These are phyloP conservation scores for Diaporthe australafricana DNA, from an alignment of 2,329 filamentous ascomycete species.

Conservation along the genomic window DNA sequence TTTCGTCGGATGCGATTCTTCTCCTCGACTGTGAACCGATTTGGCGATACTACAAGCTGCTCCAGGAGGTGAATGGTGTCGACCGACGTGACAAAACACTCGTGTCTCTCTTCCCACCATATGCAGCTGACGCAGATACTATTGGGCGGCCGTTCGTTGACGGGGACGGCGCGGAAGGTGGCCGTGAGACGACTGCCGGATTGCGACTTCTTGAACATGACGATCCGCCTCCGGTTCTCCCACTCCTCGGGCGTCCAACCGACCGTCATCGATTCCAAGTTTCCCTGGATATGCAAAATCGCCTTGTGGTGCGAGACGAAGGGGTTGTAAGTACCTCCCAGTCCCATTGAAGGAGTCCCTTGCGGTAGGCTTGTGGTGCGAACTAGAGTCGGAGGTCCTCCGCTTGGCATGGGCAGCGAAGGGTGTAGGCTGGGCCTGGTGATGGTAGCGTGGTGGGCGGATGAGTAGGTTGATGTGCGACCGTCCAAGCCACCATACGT, in stretches of 20 bases:
- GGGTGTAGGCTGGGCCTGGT: slow-evolving; percentile 60
- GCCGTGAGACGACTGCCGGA: slow-evolving; percentile 83
- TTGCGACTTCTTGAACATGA: slow-evolving; percentile 88
- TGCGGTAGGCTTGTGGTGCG: slow-evolving; percentile 66
- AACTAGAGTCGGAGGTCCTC: slow-evolving; percentile 59
- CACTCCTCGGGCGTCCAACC: slow-evolving; percentile 88
- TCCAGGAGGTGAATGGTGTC: slow-evolving; percentile 97
- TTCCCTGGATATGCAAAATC: slow-evolving; percentile 84
- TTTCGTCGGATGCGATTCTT: slow-evolving; percentile 98
- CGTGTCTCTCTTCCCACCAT: slow-evolving; percentile 91
- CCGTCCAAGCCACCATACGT: slow-evolving; percentile 53
- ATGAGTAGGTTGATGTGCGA: slow-evolving; percentile 55
- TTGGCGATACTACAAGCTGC: slow-evolving; percentile 80
- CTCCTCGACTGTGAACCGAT: slow-evolving; percentile 93
- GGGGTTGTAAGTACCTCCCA: slow-evolving; percentile 71
- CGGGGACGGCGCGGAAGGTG: slow-evolving; percentile 81
- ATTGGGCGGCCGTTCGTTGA: slow-evolving; percentile 82
- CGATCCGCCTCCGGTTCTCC: slow-evolving; percentile 82
- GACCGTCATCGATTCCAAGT: slow-evolving; percentile 85
- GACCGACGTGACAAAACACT: slow-evolving; percentile 95
- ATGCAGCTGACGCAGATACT: slow-evolving; percentile 98
- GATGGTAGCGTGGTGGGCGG: slow-evolving; percentile 57
- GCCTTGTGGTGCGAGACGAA: slow-evolving; percentile 81
- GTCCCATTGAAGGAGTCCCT: slow-evolving; percentile 49
- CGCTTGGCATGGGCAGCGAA: slow-evolving; percentile 57